Evolutionary conservation across 2,329 filamentous ascomycete species (phyloP).

Genomic region (Exophiala calicioides): DNA sequence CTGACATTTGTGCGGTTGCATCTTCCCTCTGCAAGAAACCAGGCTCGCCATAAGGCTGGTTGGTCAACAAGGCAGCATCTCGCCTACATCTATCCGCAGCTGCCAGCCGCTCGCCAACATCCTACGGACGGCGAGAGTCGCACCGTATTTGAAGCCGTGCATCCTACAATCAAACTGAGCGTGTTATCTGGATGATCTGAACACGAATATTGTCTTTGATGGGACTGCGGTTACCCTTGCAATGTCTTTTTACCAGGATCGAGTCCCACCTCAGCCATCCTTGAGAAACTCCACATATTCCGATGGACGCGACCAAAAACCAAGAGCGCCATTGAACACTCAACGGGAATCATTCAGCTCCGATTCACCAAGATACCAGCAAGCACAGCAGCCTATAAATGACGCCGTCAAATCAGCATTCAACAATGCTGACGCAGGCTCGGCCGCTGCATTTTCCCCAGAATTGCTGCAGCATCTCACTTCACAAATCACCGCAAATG

Average conservation of each 20-base stretch:
- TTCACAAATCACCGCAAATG: slow-evolving; percentile 58
- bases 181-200: slow-evolving; percentile 20
- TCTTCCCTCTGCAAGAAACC: slow-evolving; percentile 6
- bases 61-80: slow-evolving; percentile 3
- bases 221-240: slow-evolving; percentile 15
- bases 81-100: neutral
- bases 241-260: slow-evolving; percentile 22
- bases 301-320: slow-evolving; percentile 8
- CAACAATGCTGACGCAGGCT: slow-evolving; percentile 48
- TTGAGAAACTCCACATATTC: slow-evolving; percentile 15
- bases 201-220: slow-evolving; percentile 10
- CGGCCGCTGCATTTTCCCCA: slow-evolving; percentile 55
- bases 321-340: slow-evolving; percentile 13
- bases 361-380: slow-evolving; percentile 23
- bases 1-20: neutral
- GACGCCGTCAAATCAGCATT: slow-evolving; percentile 61
- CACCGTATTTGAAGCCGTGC: slow-evolving; percentile 12
- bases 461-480: slow-evolving; percentile 61
- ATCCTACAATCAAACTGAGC: slow-evolving; percentile 1
- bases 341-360: slow-evolving; percentile 8
- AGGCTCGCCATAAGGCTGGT: slow-evolving; percentile 3
- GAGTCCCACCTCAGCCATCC: slow-evolving; percentile 8
- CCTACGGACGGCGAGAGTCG: slow-evolving; percentile 3
- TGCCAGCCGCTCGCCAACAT: too few relatives aligned
- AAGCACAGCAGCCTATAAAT: slow-evolving; percentile 51